These are phyloP conservation scores for Verticillium tricorpus DNA, from an alignment of 2,329 filamentous ascomycete species.

Conservation along the genomic window DNA sequence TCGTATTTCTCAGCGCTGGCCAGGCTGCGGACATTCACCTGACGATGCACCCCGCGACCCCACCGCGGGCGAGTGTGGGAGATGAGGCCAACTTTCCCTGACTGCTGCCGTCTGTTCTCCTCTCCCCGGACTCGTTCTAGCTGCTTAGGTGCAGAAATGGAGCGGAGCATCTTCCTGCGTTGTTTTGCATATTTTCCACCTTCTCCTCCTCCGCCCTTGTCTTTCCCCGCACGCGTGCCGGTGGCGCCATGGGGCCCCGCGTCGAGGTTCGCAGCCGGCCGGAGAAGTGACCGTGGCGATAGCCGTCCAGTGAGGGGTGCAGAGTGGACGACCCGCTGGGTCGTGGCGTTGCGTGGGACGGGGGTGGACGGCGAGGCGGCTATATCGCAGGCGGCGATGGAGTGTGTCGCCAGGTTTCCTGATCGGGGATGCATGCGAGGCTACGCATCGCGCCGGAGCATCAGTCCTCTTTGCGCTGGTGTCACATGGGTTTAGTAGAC, in stretches of 20 bases:
- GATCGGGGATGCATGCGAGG: not conserved
- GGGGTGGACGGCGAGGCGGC: not conserved
- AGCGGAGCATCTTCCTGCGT: not conserved
- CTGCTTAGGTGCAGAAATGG: not conserved
- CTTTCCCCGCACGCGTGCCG: not conserved
- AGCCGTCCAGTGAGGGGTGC: not conserved
- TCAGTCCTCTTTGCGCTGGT: not conserved
- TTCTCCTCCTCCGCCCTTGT: not conserved
- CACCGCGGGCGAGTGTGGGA: not conserved
- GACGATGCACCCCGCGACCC: not conserved
- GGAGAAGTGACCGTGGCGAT: not conserved
- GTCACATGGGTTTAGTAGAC: too few species aligned
- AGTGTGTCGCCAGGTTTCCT: not conserved
- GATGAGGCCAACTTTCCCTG: not conserved
- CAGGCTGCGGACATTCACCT: not conserved
- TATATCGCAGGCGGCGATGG: not conserved
- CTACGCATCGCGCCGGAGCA: not conserved
- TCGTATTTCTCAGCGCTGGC: not conserved
- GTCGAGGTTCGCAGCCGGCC: not conserved
- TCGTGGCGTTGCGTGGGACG: not conserved
- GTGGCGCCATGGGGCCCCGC: not conserved
- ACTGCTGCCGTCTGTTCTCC: not conserved
- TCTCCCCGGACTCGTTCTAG: not conserved
- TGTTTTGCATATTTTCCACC: not conserved
- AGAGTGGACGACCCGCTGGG: not conserved